A percentile compares a stretch with the other conserved stretches of the same genome.
phyloP scores from a whole-genome alignment of 164 flowering plant genomes.

The Liquidambar formosana region DNA sequence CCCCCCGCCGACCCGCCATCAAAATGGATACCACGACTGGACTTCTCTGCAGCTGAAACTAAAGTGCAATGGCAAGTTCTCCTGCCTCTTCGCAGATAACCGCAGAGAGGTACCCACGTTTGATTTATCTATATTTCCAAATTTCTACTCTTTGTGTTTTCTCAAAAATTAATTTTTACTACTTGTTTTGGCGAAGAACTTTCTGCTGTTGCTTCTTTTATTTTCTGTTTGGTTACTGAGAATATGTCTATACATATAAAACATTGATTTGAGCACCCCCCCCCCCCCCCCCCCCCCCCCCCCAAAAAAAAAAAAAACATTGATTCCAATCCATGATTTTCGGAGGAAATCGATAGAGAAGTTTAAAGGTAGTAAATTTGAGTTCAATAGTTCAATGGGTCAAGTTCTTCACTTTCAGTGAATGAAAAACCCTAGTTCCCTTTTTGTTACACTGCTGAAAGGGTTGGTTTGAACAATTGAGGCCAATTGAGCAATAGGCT shows the following conservation, averaged over 20 bases:
- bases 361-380: neutral
- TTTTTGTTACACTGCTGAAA: neutral
- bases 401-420: neutral
- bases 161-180: too few relatives aligned
- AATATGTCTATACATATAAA: neutral
- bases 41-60: constrained; percentile 25
- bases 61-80: constrained; percentile 38
- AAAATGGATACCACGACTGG: constrained; percentile 20
- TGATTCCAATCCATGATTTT: neutral
- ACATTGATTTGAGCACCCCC: too few relatives aligned
- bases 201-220: neutral
- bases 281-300: too few relatives aligned
- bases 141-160: too few relatives aligned
- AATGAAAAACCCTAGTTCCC: neutral
- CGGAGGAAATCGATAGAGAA: neutral
- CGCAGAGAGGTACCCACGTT: constrained; percentile 38
- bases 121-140: neutral
- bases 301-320: too few relatives aligned
- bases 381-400: neutral
- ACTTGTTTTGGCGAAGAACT: too few relatives aligned
- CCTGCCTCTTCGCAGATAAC: constrained; percentile 55
- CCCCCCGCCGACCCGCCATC: neutral
- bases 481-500: neutral
- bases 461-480: neutral
- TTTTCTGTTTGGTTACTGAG: neutral